These are phyloP conservation scores for Austropuccinia psidii DNA, from an alignment of 1,284 basidiomycete genomes.

Conservation along the genomic window DNA sequence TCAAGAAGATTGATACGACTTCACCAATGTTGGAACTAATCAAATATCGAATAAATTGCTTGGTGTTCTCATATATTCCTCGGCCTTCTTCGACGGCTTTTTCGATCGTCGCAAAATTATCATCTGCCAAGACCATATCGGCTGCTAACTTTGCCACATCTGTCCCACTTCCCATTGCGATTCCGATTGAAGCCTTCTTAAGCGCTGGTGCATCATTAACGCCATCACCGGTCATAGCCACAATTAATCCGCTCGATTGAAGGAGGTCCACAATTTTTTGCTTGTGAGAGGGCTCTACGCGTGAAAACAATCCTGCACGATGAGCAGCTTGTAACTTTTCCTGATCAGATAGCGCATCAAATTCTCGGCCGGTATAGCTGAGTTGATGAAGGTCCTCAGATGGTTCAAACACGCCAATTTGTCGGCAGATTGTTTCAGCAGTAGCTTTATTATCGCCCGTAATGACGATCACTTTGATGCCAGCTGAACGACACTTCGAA, in stretches of 20 bases:
- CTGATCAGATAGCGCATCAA: constrained; percentile 69
- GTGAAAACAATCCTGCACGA: constrained; percentile 76
- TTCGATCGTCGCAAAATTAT: constrained; percentile 52
- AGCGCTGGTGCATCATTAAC: constrained; percentile 52
- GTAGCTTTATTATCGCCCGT: constrained; percentile 98
- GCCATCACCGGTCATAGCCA: constrained; percentile 96
- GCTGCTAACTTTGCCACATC: constrained; percentile 50
- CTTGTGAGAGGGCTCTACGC: constrained; percentile 94
- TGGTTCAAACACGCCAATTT: constrained; percentile 81
- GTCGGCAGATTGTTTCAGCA: constrained; percentile 90
- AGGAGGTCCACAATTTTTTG: constrained; percentile 87
- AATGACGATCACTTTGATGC: constrained; percentile 93
- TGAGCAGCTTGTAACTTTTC: constrained; percentile 79
- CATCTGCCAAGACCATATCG: constrained; percentile 51
- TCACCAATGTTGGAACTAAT: constrained; percentile 97
- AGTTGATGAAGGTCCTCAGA: constrained; percentile 60
- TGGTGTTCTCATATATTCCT: constrained; percentile 97
- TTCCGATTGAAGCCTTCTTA: constrained; percentile 50
- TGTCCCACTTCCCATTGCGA: constrained; percentile 51
- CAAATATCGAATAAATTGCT: constrained; percentile 73
- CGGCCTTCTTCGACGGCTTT: constrained; percentile 71
- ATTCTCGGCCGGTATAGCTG: constrained; percentile 87
- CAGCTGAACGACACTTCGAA: constrained; percentile 80
- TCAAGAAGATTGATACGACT: constrained; percentile 96
- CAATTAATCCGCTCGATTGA: constrained; percentile 83